A percentile compares a stretch with the other conserved stretches of the same genome.
Conservation (phyloP, 345 rosid species). For the Eucalyptus coolabah region DNA sequence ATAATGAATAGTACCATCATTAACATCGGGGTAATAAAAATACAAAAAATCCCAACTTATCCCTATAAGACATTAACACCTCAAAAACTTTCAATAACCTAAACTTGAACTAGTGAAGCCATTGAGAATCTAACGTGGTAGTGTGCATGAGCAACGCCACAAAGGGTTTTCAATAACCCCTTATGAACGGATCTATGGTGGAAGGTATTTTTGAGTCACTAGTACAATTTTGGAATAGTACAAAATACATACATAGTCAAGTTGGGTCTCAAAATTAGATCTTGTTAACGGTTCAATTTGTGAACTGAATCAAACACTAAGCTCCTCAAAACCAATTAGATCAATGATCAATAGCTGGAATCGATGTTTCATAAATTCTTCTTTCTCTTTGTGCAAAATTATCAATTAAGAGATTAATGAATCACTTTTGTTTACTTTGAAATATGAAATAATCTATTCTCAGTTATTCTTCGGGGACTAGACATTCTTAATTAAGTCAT, state of each 20-base stretch:
- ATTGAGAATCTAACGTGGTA: background rate
- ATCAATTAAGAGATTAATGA: background rate
- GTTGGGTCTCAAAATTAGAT: background rate
- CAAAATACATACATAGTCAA: background rate
- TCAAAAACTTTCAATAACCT: background rate
- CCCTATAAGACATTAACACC: background rate
- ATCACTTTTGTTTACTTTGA: background rate
- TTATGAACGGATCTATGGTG: background rate
- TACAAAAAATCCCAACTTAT: background rate
- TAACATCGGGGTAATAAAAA: background rate
- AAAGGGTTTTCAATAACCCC: background rate
- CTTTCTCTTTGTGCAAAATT: background rate
- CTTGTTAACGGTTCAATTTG: background rate
- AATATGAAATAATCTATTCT: background rate
- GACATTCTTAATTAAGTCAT: background rate
- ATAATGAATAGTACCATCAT: background rate
- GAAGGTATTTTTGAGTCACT: background rate
- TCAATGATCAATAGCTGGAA: background rate
- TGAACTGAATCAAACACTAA: background rate
- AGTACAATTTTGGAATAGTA: background rate
- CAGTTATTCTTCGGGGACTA: background rate
- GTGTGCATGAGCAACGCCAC: background rate
- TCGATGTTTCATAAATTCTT: background rate
- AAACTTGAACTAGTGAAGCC: background rate
- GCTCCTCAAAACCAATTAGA: background rate